Conservation (phyloP, 176 grass and related monocot species). For the Thinopyrum elongatum region DNA sequence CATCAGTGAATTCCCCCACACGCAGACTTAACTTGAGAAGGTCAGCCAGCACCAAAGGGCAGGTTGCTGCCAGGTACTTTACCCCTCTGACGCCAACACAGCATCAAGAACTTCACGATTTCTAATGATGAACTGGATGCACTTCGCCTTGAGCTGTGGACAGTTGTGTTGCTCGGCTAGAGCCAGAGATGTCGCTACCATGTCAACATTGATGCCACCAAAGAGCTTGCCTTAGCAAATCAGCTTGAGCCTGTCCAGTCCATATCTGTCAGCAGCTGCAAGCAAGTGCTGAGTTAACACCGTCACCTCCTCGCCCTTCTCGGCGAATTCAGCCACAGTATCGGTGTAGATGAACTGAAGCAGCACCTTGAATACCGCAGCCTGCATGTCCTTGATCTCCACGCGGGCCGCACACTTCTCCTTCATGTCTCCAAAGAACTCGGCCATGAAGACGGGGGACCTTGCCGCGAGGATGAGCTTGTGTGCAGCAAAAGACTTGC, state of each 20-base stretch:
- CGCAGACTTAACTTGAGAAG: background rate
- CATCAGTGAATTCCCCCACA: background rate
- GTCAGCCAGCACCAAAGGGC: background rate
- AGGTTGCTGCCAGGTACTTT: background rate
- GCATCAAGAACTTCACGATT: slow-evolving; percentile 13
- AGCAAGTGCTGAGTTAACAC: slow-evolving; percentile 9
- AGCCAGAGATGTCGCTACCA: slow-evolving; percentile 31
- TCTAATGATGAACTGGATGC: slow-evolving; percentile 34
- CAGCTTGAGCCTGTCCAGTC: slow-evolving; percentile 38
- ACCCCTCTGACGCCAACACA: background rate
- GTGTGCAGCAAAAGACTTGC: too few species aligned
- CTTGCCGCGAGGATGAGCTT: too few species aligned
- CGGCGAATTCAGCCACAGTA: slow-evolving; percentile 15
- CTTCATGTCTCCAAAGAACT: too few species aligned
- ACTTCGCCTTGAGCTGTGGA: slow-evolving; percentile 39
- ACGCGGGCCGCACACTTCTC: too few species aligned
- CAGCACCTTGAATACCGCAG: slow-evolving; percentile 20
- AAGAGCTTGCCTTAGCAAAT: slow-evolving; percentile 34
- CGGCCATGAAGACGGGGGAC: too few species aligned
- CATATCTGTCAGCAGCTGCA: slow-evolving; percentile 43
- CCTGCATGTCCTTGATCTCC: slow-evolving; percentile 7
- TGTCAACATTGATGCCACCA: slow-evolving; percentile 26
- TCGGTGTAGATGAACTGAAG: slow-evolving; percentile 46
- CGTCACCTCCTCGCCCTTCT: background rate
- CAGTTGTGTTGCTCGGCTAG: slow-evolving; percentile 45